These are phyloP conservation scores for Chrysophaeum taylorii DNA, from an alignment of 352 stramenopile species.

Conservation along the genomic window DNA sequence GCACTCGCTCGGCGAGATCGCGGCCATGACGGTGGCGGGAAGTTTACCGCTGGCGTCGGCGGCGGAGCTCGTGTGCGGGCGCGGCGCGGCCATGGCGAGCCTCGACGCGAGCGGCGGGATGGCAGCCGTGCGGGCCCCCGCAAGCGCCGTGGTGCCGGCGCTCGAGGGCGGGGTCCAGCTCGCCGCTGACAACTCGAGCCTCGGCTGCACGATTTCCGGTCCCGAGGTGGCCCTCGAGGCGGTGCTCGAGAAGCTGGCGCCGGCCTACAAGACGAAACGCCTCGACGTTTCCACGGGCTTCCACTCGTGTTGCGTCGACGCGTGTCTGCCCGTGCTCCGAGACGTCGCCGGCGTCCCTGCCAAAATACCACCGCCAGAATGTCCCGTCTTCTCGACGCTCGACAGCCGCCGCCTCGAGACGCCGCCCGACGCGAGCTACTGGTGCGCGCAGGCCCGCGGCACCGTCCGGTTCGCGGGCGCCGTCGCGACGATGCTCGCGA, in stretches of 20 bases:
- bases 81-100: background rate
- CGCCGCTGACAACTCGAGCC: conserved; percentile 5
- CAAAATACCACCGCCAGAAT: background rate
- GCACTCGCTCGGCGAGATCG: conserved; percentile 10
- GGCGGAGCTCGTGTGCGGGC: background rate
- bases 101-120: background rate
- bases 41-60: background rate
- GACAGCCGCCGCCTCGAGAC: background rate
- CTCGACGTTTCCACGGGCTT: background rate
- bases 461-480: background rate
- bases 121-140: background rate
- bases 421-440: background rate
- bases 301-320: conserved; percentile 2
- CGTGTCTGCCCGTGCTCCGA: background rate
- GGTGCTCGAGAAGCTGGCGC: background rate
- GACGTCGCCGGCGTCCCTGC: background rate
- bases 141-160: background rate
- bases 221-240: background rate
- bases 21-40: background rate
- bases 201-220: conserved; percentile 1
- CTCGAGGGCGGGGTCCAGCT: background rate
- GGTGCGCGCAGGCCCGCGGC: background rate
- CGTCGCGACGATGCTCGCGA: background rate
- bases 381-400: conserved; percentile 1
- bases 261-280: background rate